Conservation (phyloP, 352 stramenopile species). For the Pythium rhizo-oryzae region DNA sequence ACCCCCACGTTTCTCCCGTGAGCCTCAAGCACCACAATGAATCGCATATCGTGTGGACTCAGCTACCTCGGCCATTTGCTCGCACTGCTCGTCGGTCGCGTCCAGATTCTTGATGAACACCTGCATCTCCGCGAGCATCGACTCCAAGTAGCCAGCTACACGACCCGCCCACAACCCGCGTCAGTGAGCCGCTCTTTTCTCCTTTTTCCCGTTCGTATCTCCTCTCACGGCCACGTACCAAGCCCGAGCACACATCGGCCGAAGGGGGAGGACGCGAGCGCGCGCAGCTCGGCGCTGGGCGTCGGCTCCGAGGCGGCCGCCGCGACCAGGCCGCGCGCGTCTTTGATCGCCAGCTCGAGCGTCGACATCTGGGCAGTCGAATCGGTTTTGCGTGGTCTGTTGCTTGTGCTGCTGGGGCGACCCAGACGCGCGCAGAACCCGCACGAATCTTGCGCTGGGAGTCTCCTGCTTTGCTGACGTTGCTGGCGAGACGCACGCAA, state of each 20-base stretch:
- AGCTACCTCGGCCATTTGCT: slow-evolving; percentile 45
- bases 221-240: slow-evolving; percentile 34
- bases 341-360: slow-evolving; percentile 25
- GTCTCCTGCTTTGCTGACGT: slow-evolving; percentile 6
- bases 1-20: not conserved
- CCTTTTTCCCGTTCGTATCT: not conserved
- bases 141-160: slow-evolving; percentile 69
- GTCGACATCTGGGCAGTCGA: not conserved
- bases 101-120: slow-evolving; percentile 39
- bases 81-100: slow-evolving; percentile 35
- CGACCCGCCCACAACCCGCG: not conserved
- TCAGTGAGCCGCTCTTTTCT: not conserved
- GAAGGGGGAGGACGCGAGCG: slow-evolving; percentile 43
- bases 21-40: not conserved
- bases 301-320: not conserved
- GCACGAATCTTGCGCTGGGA: slow-evolving; percentile 12
- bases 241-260: slow-evolving; percentile 78
- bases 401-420: not conserved
- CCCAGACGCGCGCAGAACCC: slow-evolving; percentile 1
- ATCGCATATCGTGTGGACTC: no score
- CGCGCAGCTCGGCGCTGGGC: slow-evolving; percentile 24
- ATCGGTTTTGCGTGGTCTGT: not conserved
- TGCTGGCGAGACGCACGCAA: slow-evolving; percentile 19
- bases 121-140: slow-evolving; percentile 48
- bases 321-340: slow-evolving; percentile 13